Evolutionary conservation across 495 filamentous ascomycete genomes (phyloP).

Genomic region (Poronia punctata): DNA sequence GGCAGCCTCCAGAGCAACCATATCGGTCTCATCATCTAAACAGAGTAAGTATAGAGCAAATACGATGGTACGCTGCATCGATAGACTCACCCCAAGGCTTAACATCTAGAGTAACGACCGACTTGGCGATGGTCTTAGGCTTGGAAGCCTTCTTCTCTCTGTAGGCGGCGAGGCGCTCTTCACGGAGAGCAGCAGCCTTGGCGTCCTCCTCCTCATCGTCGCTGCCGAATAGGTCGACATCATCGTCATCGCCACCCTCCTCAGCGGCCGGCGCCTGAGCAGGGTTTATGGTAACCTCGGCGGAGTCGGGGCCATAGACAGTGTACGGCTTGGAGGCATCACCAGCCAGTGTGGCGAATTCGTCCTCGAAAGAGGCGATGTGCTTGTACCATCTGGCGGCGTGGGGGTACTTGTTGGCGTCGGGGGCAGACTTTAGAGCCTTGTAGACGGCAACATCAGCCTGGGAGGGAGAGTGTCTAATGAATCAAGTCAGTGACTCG

Average conservation of each 20-base stretch:
- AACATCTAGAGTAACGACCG: conserved; percentile 87
- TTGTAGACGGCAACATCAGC: conserved; percentile 95
- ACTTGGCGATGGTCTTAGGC: conserved; percentile 88
- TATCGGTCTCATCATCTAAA: conserved; percentile 84
- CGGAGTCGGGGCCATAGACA: conserved; percentile 81
- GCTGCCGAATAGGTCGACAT: conserved; percentile 82
- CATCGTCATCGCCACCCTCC: conserved; percentile 56
- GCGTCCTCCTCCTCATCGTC: conserved; percentile 91
- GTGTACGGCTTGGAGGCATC: conserved; percentile 84
- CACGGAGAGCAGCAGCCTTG: conserved; percentile 72
- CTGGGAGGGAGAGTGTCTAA: conserved; percentile 78
- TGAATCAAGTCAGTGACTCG: conserved; percentile 2
- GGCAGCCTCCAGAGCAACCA: conserved; percentile 69
- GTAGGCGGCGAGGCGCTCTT: conserved; percentile 87
- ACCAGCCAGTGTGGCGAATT: conserved; percentile 85
- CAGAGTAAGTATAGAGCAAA: conserved; percentile 15
- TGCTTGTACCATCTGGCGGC: conserved; percentile 98
- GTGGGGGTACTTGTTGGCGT: conserved; percentile 81
- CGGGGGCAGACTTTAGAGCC: conserved; percentile 67
- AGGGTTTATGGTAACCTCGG: conserved; percentile 69
- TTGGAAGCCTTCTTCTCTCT: conserved; percentile 94
- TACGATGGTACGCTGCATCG: background rate
- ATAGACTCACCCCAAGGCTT: conserved; percentile 91
- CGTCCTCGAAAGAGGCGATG: conserved; percentile 81
- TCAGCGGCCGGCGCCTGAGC: conserved; percentile 78